Base-by-base conservation (phyloP, 768 basidiomycete genomes). In the Chalciporus chontae region DNA sequence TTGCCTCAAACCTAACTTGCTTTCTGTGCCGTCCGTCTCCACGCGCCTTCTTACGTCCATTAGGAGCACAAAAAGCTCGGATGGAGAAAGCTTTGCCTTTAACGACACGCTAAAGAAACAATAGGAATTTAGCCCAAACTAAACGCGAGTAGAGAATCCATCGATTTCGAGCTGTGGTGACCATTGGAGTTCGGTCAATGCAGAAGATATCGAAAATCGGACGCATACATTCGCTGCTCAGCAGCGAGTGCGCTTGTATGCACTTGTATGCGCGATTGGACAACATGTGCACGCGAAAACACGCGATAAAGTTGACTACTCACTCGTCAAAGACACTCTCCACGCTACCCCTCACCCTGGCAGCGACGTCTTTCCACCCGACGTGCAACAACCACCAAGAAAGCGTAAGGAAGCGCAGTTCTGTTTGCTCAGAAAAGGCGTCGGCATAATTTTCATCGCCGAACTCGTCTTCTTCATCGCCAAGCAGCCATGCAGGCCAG, bases 351-450 rank as follows among this genome's bases (percentile, higher is more conserved):
- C 84, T 70, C 0, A 94, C 87, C 34, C 89, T 73, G 55, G 83
- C 81, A 0, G 80, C 83, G 0, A 97, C 77, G 50, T 86, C 85
- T 57, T 85, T 88, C 93, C 94, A 95, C 0, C 94, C 93, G 4
- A 92, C 86, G 62, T 96, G 85, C 48, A 95, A 60, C 9, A 95
- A 73, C 92, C 93, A 95, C 92, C 93, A 97, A 34, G 84, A 89
- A 58, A 94, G 78, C 0, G 88, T 91, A 43, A 96, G 71, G 62
- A 83, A 97, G 61, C 84, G 81, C 52, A 80, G 74, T 66, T 94
- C 92, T 5, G 83, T 80, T 47, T 86, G 86, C 31, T 86, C 84
- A 29, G 66, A 72, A 7, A 84, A 69, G n/a, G 46, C 57, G n/a
- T 61, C 62, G 5, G 68, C 66, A 9, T 62, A 62, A 29, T 48